Evolutionary conservation across 2,329 filamentous ascomycete genomes (phyloP), one percentile per base, ranked within the genome.

Genomic region (Cercospora sp.): DNA sequence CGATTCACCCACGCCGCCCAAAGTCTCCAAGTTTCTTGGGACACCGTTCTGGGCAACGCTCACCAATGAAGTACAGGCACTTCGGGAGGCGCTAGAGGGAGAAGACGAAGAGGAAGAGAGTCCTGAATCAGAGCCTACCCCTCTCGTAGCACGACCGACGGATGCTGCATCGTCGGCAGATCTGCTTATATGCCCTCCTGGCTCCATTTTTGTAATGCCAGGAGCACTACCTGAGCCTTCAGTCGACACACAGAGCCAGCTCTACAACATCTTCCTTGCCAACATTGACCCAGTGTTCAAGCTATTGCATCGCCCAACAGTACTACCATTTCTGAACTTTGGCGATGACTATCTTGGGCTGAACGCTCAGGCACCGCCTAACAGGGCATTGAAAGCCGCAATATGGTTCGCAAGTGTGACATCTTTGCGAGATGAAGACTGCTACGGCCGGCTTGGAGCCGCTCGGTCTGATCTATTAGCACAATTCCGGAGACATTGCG

Each of bases 211-310:
- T 63, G 69, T 78, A 20, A 75, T 78, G 73, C 75, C 74, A 30
- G 75, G 74, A 20, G 75, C 75, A 7, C 30, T 74, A 31, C 59
- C 65, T 33, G 74, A 78, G 36, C 75, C 75, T 16, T 66, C 72
- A 1, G 62, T 65, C 3, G 60, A 57, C 1, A 61, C 70, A 48
- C 68, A 69, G 16, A 42, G 59, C 1, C 64, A 69, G 8, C 73
- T 78, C 3, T 71, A 69, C 48, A 45, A 70, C 7, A 66, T 69
- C 0, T 78, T 74, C 65, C 61, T 75, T 5, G 51, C 64, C 23
- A 72, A 77, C 48, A 75, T 78, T n/a, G 74, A 76, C n/a, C 73
- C 74, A 2, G 69, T 78, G 10, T 74, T 71, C 59, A 76, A 75
- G 61, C 45, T 78, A 5, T 74, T 75, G 33, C 76, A 79, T 57